A percentile compares a stretch with the other conserved stretches of the same genome.
Conservation (phyloP, 352 stramenopile species). For the Phytophthora capsici region DNA sequence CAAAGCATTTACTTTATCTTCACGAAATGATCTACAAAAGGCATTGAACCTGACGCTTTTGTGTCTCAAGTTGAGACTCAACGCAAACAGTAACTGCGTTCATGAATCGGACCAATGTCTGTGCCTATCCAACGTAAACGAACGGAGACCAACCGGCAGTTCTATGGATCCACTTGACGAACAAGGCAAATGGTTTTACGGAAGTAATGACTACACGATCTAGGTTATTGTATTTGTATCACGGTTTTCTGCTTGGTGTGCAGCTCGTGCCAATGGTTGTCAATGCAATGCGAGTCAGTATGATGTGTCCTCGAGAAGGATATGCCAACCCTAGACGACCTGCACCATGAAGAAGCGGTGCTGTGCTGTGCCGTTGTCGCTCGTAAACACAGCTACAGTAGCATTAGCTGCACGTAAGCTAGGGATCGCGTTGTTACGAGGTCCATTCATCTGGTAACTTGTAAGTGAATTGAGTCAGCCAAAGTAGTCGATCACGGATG, state of each 20-base stretch:
- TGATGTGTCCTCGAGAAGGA: not conserved
- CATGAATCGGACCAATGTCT: not conserved
- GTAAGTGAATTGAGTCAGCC: no score
- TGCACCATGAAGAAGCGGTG: not conserved
- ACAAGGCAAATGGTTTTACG: slow-evolving; percentile 8
- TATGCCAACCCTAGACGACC: not conserved
- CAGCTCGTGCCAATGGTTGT: no score
- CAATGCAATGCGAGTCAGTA: no score
- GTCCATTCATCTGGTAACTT: no score
- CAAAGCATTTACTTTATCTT: slow-evolving; percentile 17
- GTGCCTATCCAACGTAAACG: not conserved
- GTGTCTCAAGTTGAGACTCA: slow-evolving; percentile 4
- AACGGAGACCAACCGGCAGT: not conserved
- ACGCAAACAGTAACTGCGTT: not conserved
- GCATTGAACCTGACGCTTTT: not conserved
- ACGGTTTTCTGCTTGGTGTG: slow-evolving; percentile 1
- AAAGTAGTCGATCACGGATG: no score
- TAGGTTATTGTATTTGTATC: no score
- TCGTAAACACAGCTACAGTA: no score
- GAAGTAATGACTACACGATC: not conserved
- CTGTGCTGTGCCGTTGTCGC: not conserved
- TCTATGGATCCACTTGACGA: no score
- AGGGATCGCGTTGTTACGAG: no score
- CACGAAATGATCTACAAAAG: not conserved
- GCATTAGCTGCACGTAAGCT: no score